Conservation (phyloP, 225 moss, liverwort and hornwort species). For the Takakia lepidozioides region DNA sequence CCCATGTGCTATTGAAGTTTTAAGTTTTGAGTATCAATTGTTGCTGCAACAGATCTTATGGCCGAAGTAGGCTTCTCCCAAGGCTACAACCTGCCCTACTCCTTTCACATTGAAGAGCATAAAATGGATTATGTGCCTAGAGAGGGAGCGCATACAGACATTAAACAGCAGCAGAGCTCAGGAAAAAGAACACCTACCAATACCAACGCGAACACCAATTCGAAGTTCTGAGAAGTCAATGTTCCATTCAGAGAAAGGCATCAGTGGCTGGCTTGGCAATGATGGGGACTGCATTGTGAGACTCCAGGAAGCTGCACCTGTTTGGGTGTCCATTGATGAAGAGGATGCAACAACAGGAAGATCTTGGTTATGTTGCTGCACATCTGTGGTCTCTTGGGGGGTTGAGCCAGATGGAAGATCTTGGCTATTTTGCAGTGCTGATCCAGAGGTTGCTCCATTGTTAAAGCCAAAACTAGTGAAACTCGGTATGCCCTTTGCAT, state of each 20-base stretch:
- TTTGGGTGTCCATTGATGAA: constrained; percentile 24
- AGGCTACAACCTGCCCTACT: too few relatives aligned
- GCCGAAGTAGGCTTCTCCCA: too few relatives aligned
- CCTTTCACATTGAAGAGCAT: too few relatives aligned
- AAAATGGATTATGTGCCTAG: too few relatives aligned
- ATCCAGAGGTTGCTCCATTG: constrained; percentile 20
- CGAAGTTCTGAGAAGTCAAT: constrained; percentile 93
- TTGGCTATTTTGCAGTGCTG: constrained; percentile 22
- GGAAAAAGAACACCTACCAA: constrained; percentile 39
- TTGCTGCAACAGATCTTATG: too few relatives aligned
- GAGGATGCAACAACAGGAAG: constrained; percentile 16
- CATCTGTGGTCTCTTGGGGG: constrained; percentile 14
- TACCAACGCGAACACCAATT: constrained; percentile 93
- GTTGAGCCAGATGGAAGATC: constrained; percentile 24
- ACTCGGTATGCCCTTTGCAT: constrained; percentile 20
- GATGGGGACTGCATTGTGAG: constrained; percentile 62
- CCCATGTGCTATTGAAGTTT: too few relatives aligned
- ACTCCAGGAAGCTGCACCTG: constrained; percentile 32
- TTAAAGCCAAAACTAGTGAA: constrained; percentile 21
- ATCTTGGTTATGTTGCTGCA: constrained; percentile 22
- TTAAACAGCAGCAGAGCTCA: neutral
- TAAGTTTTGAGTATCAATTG: too few relatives aligned
- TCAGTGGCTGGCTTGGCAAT: constrained; percentile 72
- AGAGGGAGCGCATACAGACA: too few relatives aligned
- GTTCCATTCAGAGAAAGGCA: constrained; percentile 94